phyloP scores from a whole-genome alignment of 2,329 filamentous ascomycete genomes.

The Furcasterigmium sp. region DNA sequence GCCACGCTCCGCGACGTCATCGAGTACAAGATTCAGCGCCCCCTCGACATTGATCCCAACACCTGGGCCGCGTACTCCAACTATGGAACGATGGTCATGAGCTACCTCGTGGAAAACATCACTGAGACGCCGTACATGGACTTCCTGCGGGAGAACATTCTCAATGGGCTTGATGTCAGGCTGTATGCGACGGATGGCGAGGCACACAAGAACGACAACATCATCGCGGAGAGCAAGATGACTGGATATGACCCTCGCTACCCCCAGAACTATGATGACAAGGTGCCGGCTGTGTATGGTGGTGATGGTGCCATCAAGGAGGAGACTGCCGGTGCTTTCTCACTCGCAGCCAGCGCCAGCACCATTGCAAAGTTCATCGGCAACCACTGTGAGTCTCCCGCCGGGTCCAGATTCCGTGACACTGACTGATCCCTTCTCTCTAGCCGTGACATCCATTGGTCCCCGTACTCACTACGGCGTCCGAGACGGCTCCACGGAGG shows the following conservation, averaged over 20 bases:
- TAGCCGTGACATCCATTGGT: slow-evolving; percentile 6
- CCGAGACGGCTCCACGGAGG: slow-evolving; percentile 1
- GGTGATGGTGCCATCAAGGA: slow-evolving; percentile 14
- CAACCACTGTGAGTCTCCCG: background rate
- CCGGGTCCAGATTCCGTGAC: background rate
- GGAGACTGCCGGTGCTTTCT: slow-evolving; percentile 6
- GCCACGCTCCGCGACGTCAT: slow-evolving; percentile 12
- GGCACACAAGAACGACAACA: slow-evolving; percentile 6
- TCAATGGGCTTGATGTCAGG: slow-evolving; percentile 8
- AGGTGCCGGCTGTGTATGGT: slow-evolving; percentile 5
- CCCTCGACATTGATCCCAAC: slow-evolving; percentile 8
- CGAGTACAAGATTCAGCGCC: slow-evolving; percentile 8
- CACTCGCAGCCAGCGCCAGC: slow-evolving; percentile 8
- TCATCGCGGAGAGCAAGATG: slow-evolving; percentile 9
- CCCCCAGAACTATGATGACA: background rate
- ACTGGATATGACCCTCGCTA: slow-evolving; percentile 7
- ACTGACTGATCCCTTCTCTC: background rate
- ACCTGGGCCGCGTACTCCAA: slow-evolving; percentile 8
- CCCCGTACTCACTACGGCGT: background rate
- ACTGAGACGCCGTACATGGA: slow-evolving; percentile 6
- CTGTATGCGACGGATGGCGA: slow-evolving; percentile 9
- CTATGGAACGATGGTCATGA: slow-evolving; percentile 9
- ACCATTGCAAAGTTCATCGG: slow-evolving; percentile 9
- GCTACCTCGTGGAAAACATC: slow-evolving; percentile 11
- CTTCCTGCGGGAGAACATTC: slow-evolving; percentile 6